Conservation (phyloP, 352 stramenopile species). For the Elongisporangium anandrum region DNA sequence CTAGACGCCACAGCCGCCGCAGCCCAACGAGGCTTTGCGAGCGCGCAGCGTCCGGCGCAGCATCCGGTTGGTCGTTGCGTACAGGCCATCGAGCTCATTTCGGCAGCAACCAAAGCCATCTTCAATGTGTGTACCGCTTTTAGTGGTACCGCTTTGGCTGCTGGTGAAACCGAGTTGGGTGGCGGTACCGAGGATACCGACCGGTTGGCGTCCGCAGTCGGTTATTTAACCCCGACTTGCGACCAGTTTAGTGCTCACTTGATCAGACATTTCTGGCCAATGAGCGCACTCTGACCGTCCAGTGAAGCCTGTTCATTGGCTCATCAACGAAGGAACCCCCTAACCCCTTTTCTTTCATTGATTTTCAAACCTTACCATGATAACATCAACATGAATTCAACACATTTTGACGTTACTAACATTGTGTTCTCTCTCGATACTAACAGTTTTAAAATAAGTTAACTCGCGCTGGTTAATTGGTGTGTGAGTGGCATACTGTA, state of each 20-base stretch:
- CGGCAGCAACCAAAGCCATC: background rate
- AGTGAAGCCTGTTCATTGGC: background rate
- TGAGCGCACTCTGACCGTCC: background rate
- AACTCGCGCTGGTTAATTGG: background rate
- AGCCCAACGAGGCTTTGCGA: slow-evolving; percentile 2
- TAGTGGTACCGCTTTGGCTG: background rate
- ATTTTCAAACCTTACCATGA: background rate
- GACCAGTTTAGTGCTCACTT: background rate
- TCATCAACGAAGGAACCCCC: background rate
- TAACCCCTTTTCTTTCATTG: background rate
- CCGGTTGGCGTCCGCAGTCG: background rate
- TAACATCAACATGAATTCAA: background rate
- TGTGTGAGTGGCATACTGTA: background rate
- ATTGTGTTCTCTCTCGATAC: background rate
- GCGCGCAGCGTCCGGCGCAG: background rate
- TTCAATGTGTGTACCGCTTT: background rate
- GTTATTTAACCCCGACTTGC: background rate
- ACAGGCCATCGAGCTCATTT: background rate
- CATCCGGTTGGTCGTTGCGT: background rate
- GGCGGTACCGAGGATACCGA: background rate
- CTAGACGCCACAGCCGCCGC: slow-evolving; percentile 2
- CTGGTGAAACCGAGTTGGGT: background rate
- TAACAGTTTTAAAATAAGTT: background rate
- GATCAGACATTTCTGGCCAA: background rate
- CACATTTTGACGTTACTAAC: background rate